These are phyloP conservation scores for Syncephalastrum contaminatum DNA, from an alignment of 371 early-diverging fungal species.

Conservation along the genomic window DNA sequence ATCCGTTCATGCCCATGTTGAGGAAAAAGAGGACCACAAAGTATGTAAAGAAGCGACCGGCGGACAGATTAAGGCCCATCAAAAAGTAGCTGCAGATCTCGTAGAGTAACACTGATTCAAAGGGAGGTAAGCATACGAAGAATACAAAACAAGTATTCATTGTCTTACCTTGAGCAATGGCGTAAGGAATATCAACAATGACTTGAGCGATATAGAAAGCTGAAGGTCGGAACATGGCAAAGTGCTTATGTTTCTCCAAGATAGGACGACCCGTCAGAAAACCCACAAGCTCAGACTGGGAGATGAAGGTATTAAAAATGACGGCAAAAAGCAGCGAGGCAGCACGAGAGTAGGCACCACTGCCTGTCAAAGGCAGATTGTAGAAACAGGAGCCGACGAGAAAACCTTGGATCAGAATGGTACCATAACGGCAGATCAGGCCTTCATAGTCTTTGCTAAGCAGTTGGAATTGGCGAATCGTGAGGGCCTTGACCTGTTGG, in stretches of 20 bases:
- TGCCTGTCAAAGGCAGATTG: slow-evolving; percentile 42
- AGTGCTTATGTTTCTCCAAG: slow-evolving; percentile 67
- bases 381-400: slow-evolving; percentile 70
- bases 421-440: slow-evolving; percentile 52
- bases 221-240: slow-evolving; percentile 67
- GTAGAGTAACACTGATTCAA: slow-evolving; percentile 44
- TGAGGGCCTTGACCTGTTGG: slow-evolving; percentile 48
- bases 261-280: slow-evolving; percentile 59
- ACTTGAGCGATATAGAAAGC: slow-evolving; percentile 62
- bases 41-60: slow-evolving; percentile 43
- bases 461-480: slow-evolving; percentile 51
- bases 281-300: slow-evolving; percentile 51
- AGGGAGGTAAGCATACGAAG: slow-evolving; percentile 48
- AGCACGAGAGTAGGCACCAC: slow-evolving; percentile 69
- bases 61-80: slow-evolving; percentile 38
- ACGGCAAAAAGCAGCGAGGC: slow-evolving; percentile 59
- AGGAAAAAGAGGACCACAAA: slow-evolving; percentile 30
- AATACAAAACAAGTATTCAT: slow-evolving; percentile 1
- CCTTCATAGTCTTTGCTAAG: slow-evolving; percentile 42
- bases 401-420: slow-evolving; percentile 59
- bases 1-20: slow-evolving; percentile 38
- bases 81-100: slow-evolving; percentile 44
- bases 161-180: slow-evolving; percentile 35
- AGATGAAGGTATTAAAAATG: slow-evolving; percentile 54
- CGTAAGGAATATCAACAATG: slow-evolving; percentile 38